Percentiles rank a stretch among this genome's conserved stretches.
Evolutionary conservation across 2,329 filamentous ascomycete genomes (phyloP).

Genomic region (Calonectria leucothoes): DNA sequence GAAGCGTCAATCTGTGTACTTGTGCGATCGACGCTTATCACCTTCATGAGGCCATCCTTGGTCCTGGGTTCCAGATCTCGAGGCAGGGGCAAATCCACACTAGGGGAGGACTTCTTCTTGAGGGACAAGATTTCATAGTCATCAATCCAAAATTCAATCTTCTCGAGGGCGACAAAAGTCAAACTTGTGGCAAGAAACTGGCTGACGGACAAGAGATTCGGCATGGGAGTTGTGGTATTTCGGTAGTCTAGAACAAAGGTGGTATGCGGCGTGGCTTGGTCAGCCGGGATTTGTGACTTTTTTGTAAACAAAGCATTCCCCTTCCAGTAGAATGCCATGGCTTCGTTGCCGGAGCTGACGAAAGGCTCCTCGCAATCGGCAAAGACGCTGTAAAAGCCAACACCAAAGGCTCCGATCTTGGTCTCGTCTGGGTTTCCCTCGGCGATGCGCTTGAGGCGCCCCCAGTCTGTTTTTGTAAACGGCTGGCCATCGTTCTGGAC

Average conservation of each 20-base stretch:
- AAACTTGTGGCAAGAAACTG: slow-evolving; percentile 96
- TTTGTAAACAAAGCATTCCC: slow-evolving; percentile 97
- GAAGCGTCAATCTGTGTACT: slow-evolving; percentile 92
- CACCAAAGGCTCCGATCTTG: slow-evolving; percentile 98
- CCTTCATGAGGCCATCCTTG: slow-evolving; percentile 88
- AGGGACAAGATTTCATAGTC: slow-evolving; percentile 84
- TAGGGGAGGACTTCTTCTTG: slow-evolving; percentile 87
- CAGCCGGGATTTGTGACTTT: slow-evolving; percentile 78
- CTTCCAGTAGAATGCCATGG: slow-evolving; percentile 99
- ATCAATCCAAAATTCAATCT: slow-evolving; percentile 91
- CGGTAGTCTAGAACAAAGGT: slow-evolving; percentile 96
- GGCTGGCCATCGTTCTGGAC: slow-evolving; percentile 93
- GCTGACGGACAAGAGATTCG: slow-evolving; percentile 85
- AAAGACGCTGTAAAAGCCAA: slow-evolving; percentile 98
- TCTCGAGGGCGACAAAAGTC: slow-evolving; percentile 91
- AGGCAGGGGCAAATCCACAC: slow-evolving; percentile 78
- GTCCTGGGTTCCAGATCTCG: slow-evolving; percentile 84
- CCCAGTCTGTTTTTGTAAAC: slow-evolving; percentile 93
- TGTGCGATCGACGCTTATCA: slow-evolving; percentile 83
- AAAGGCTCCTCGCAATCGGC: slow-evolving; percentile 98
- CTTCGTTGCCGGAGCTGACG: slow-evolving; percentile 89
- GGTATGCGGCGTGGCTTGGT: slow-evolving; percentile 77
- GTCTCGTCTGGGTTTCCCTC: slow-evolving; percentile 99
- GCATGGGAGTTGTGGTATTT: slow-evolving; percentile 87
- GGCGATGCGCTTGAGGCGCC: slow-evolving; percentile 93